A percentile compares a stretch with the other conserved stretches of the same genome.
These are phyloP conservation scores for Candida easanensis DNA, from an alignment of 805 yeast species.

Conservation along the genomic window DNA sequence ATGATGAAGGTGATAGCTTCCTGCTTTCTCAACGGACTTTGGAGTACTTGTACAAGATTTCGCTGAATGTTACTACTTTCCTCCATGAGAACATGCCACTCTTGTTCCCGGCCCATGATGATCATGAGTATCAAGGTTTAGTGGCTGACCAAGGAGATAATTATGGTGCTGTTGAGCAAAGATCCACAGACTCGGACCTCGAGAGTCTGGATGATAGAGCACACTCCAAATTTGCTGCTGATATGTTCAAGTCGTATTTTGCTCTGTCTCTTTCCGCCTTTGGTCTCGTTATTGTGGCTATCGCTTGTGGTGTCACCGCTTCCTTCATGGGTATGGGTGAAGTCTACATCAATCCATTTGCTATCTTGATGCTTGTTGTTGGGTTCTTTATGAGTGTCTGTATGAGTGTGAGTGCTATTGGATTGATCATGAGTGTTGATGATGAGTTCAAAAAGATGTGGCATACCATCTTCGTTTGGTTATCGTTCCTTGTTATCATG, in stretches of 20 bases:
- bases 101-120: slow-evolving; percentile 10
- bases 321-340: slow-evolving; percentile 26
- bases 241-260: slow-evolving; percentile 42
- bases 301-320: slow-evolving; percentile 43
- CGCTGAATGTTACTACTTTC: slow-evolving; percentile 11
- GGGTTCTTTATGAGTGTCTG: slow-evolving; percentile 42
- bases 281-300: slow-evolving; percentile 40
- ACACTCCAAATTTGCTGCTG: slow-evolving; percentile 31
- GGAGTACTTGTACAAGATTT: slow-evolving; percentile 28
- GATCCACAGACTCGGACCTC: slow-evolving; percentile 10
- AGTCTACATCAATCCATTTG: slow-evolving; percentile 21
- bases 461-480: slow-evolving; percentile 44
- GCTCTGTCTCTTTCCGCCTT: slow-evolving; percentile 38
- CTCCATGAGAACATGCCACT: slow-evolving; percentile 19
- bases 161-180: too few relatives aligned
- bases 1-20: slow-evolving; percentile 29
- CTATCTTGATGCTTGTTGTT: slow-evolving; percentile 34
- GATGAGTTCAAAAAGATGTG: slow-evolving; percentile 27
- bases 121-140: neutral
- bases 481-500: slow-evolving; percentile 37
- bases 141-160: too few relatives aligned
- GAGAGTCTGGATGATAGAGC: slow-evolving; percentile 14
- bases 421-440: slow-evolving; percentile 41
- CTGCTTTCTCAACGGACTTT: slow-evolving; percentile 22
- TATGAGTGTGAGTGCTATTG: slow-evolving; percentile 41